Evolutionary conservation across 257 asterid genomes (phyloP), one percentile per base, ranked within the genome.

Genomic region (Penstemon barbatus): DNA sequence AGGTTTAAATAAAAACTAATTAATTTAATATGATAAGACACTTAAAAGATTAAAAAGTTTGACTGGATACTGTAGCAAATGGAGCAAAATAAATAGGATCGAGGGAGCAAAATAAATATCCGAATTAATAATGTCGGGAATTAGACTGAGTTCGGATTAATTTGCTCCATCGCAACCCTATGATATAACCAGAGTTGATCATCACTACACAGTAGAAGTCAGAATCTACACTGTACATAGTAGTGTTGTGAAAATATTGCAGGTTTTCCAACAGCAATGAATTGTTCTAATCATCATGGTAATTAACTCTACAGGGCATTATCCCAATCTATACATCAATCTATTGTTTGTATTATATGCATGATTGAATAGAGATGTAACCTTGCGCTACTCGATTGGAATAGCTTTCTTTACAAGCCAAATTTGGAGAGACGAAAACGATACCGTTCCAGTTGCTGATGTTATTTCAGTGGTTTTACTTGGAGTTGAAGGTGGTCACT

Each of bases 321-420:
- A 79, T 55, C 73, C 75, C 81, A 81, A 81, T 72, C 74, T 81
- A 54, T 74, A 75, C 77, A 80, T 69, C 50, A 43, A 68, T 52
- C 75, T 69, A 40, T 76, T 49, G 46, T 78, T 64, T 48, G 70
- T 42, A 72, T 62, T 74, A 71, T 74, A 63, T 67, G 9, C 12
- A 59, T 62, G 57, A 46, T 40, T 63, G 69, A 41, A 61, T 50
- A 70, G 66, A 50, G 45, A 69, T 36, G 45, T 25, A 25, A 25
- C 33, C 33, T 25, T 25, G 33, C 2, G 33, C 33, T 25, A 25
- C 33, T 25, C 33, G 2, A 25, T 25, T 25, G 33, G 33, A 25
- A 25, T 25, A 25, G 33, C 33, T 25, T 25, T 25, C 33, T 25
- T 25, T 25, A 25, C 33, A 25, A 25, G 33, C 33, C 33, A 25